Base-by-base conservation (phyloP, 2,329 filamentous ascomycete genomes). In the Sporothrix euskadiensis region DNA sequence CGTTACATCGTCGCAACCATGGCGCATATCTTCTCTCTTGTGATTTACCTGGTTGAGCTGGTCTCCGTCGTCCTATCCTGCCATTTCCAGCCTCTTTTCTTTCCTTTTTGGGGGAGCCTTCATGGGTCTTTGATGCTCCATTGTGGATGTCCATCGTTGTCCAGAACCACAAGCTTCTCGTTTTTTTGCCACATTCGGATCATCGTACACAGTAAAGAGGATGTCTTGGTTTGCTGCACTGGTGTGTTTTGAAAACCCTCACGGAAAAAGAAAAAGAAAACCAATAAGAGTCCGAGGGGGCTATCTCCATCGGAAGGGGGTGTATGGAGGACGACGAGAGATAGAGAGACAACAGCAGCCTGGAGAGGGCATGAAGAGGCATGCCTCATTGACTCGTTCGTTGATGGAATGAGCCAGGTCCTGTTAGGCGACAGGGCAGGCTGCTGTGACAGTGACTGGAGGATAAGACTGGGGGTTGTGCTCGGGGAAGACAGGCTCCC, bases 1-100 rank as follows among this genome's bases (percentile, higher is more conserved):
- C 32, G 66, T 69, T 69, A 69, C 66, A 69, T 69, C 66, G 66
- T n/a, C 30, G 47, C 66, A 39, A 39, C 47, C 16, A 12, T 68
- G 47, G 65, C 44, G 65, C 47, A 32, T 56, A 39, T 26, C 47
- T 54, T 56, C 22, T 56, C n/a, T 56, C 35, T 35, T 35, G 22
- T 56, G 9, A 56, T 56, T 14, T 14, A 22, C 52, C 47, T 54
- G 32, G 26, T 35, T 9, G 26, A 26, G 26, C 14, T 39, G 32
- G 22, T 61, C 30, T n/a, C 47, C n/a, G 35, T 4, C 22, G 22
- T 9, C 3, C 14, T 52, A 16, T 66, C 26, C 41, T 44, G 4
- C 32, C 16, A 35, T 69, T n/a, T 69, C 44, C 32, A 26, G 30
- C 47, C n/a, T 41, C 49, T 56, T 39, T 52, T 39, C 47, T 69